These are phyloP conservation scores for Blastobotrys aristatus DNA, from an alignment of 1,139 yeast species.

Conservation along the genomic window DNA sequence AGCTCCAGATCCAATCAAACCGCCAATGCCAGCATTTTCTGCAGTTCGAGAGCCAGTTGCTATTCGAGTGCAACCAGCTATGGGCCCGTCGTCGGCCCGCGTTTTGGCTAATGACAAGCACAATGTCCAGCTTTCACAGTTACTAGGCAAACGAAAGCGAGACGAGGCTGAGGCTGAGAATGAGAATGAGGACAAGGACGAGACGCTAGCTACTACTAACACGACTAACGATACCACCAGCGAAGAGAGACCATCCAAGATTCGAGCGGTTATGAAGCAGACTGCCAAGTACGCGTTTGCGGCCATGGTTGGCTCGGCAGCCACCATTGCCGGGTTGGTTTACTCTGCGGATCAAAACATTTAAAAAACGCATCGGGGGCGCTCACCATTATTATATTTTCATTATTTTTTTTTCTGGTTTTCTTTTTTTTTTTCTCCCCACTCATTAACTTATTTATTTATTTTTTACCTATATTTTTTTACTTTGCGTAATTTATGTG, in stretches of 20 bases:
- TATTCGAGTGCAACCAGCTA: too few relatives aligned
- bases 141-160: conserved; percentile 1
- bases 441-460: background rate
- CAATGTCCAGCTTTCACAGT: background rate
- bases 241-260: conserved; percentile 4
- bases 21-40: too few relatives aligned
- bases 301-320: conserved; percentile 24
- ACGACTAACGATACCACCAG: background rate
- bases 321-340: conserved; percentile 25
- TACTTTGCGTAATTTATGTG: too few relatives aligned
- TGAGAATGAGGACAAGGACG: background rate
- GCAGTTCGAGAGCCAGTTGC: too few relatives aligned
- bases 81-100: too few relatives aligned
- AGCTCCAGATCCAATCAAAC: too few relatives aligned
- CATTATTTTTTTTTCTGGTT: background rate
- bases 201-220: background rate
- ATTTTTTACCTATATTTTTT: background rate
- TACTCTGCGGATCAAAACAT: conserved; percentile 14
- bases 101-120: too few relatives aligned
- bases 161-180: conserved; percentile 3
- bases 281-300: conserved; percentile 17
- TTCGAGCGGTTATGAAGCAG: conserved; percentile 9
- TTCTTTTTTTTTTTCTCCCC: background rate
- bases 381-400: background rate
- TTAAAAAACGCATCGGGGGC: background rate